Conservation (phyloP, 2,329 filamentous ascomycete genomes). For the Cordyceps cateniannulata region DNA sequence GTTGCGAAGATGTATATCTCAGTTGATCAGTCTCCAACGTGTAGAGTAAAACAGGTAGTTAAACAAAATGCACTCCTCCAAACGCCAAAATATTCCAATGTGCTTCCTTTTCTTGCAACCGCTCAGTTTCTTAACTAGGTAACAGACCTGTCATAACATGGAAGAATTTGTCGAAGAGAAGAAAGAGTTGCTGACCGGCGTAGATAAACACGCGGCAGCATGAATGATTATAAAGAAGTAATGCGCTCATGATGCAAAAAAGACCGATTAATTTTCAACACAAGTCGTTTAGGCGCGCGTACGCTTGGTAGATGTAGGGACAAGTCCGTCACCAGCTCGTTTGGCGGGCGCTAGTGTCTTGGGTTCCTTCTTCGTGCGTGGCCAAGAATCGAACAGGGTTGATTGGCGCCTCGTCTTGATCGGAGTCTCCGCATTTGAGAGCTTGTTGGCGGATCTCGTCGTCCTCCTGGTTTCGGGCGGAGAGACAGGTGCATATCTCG, state of each 20-base stretch:
- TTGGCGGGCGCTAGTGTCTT: slow-evolving; percentile 41
- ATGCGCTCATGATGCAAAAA: slow-evolving; percentile 8
- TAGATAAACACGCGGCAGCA: not conserved
- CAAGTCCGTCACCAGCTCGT: slow-evolving; percentile 30
- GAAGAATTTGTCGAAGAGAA: slow-evolving; percentile 10
- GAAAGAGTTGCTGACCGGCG: slow-evolving; percentile 1
- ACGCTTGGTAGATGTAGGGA: slow-evolving; percentile 28
- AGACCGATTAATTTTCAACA: not conserved
- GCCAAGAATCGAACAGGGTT: slow-evolving; percentile 64
- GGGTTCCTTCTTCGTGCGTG: slow-evolving; percentile 59
- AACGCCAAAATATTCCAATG: slow-evolving; percentile 10
- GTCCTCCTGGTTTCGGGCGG: slow-evolving; percentile 57
- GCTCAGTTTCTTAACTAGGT: slow-evolving; percentile 1
- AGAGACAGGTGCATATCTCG: slow-evolving; percentile 50
- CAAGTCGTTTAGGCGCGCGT: slow-evolving; percentile 24
- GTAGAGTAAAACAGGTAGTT: slow-evolving; percentile 9
- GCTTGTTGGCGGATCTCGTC: slow-evolving; percentile 50
- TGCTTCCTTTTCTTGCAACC: slow-evolving; percentile 2
- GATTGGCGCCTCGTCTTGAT: slow-evolving; percentile 33
- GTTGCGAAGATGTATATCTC: not conserved
- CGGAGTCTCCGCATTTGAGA: slow-evolving; percentile 35
- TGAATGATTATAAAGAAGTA: slow-evolving; percentile 6
- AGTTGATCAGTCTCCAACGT: slow-evolving; percentile 7
- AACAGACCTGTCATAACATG: slow-evolving; percentile 1
- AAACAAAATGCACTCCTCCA: slow-evolving; percentile 6